Base-by-base conservation (phyloP, 495 filamentous ascomycete species). In the Neurospora tetrasperma region DNA sequence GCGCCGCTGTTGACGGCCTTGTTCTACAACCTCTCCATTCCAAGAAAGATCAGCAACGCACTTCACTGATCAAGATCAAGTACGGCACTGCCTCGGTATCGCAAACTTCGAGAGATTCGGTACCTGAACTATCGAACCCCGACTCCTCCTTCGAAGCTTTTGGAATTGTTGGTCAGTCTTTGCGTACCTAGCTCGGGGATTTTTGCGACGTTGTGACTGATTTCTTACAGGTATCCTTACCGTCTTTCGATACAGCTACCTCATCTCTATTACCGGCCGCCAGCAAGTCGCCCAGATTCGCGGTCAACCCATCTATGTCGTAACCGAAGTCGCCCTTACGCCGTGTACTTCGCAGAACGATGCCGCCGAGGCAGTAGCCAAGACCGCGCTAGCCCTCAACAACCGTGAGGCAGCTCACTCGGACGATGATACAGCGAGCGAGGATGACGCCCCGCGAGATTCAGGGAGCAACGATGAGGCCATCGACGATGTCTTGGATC, bases 281-380 rank as follows among this genome's bases (percentile, higher is more conserved):
- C 85, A 95, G 75, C 93, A 97, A 79, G 94, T 98, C 69, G 96
- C 96, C 1, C 89, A 93, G 73, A 89, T 98, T 69, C 89, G 89
- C 71, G 93, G 92, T 18, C 89, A 89, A 68, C 91, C 94, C 4
- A 84, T 98, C 71, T 98, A 97, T 79, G 89, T 92, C 54, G 86
- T 97, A 66, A 93, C 90, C 71, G 92, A 94, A 74, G 90, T 99
- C 41, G 90, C 94, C 1, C 84, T 99, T 35, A 97, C 96, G 23
- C 96, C 96, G 1, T 88, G 94, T 20, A 87, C 91, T 16, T 96
- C 91, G 18, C 90, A 89, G 74, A 78, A 77, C 48, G 93, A 95
- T 31, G 95, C 96, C 6, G 84, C 84, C 74, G 85, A 85, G 16
- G 90, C 93, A 6, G 90, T 98, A 44, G 75, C 82, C 4, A 86